These are phyloP conservation scores for Pichia sp. DNA, from an alignment of 1,139 yeast genomes.

Conservation along the genomic window DNA sequence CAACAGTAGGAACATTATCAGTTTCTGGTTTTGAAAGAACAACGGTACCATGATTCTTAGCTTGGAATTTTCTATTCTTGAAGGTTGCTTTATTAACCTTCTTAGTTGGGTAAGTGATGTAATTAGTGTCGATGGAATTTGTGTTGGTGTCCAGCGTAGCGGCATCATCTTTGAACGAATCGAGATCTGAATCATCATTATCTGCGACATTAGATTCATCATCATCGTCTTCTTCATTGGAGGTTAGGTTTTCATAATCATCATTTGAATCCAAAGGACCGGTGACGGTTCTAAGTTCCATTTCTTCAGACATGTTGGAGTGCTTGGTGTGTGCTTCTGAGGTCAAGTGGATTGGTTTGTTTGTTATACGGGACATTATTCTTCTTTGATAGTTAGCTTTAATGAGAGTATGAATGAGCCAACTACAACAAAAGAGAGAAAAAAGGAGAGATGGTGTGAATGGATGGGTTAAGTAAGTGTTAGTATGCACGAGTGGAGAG, in stretches of 20 bases:
- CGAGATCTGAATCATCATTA: background rate
- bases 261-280: background rate
- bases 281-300: background rate
- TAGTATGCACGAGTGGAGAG: slow-evolving; percentile 1
- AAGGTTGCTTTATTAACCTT: no score
- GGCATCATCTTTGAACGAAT: background rate
- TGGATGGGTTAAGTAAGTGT: no score
- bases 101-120: background rate
- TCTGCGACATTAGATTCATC: background rate
- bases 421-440: background rate
- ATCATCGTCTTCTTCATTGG: background rate
- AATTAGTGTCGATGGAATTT: background rate
- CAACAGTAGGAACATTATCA: no score
- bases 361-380: background rate
- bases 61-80: no score
- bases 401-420: no score
- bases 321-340: background rate
- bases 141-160: background rate
- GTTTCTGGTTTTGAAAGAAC: no score
- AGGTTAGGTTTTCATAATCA: background rate
- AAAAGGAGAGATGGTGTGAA: no score
- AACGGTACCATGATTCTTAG: no score
- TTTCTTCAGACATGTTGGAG: background rate
- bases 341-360: background rate
- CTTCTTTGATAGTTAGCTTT: no score